Evolutionary conservation across 2,329 filamentous ascomycete species (phyloP).

Genomic region (Mycosphaerella arachidis): DNA sequence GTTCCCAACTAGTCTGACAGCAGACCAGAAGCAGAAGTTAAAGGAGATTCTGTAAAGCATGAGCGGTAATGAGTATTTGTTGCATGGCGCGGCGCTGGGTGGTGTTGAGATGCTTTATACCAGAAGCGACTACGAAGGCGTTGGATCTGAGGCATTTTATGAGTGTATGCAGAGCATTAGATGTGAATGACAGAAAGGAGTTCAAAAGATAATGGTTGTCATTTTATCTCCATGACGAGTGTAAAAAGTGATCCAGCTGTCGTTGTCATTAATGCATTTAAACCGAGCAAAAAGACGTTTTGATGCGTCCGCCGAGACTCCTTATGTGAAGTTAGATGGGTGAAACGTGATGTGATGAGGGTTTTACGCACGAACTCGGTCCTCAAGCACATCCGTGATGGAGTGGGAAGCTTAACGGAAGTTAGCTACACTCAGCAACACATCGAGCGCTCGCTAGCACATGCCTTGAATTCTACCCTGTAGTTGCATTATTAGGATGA

Average conservation of each 20-base stretch:
- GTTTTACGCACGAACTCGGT: not conserved
- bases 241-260: not conserved
- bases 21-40: constrained; percentile 73
- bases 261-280: too few relatives aligned
- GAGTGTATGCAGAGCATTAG: not conserved
- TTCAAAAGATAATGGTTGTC: not conserved
- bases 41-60: constrained; percentile 64
- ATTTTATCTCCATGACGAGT: not conserved
- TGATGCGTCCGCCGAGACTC: constrained; percentile 4
- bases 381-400: not conserved
- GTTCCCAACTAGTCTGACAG: constrained; percentile 75
- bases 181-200: constrained; percentile 1
- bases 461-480: constrained; percentile 4
- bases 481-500: too few relatives aligned
- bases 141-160: not conserved
- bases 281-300: not conserved
- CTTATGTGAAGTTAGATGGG: not conserved
- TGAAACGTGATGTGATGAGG: not conserved
- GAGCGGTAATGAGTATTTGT: not conserved
- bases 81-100: constrained; percentile 12
- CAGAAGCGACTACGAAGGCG: not conserved
- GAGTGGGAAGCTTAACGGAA: not conserved
- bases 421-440: too few relatives aligned
- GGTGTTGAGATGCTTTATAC: constrained; percentile 3
- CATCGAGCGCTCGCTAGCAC: too few relatives aligned